Evolutionary conservation across 257 asterid genomes (phyloP).

Genomic region (Paraleonurus japonicus): DNA sequence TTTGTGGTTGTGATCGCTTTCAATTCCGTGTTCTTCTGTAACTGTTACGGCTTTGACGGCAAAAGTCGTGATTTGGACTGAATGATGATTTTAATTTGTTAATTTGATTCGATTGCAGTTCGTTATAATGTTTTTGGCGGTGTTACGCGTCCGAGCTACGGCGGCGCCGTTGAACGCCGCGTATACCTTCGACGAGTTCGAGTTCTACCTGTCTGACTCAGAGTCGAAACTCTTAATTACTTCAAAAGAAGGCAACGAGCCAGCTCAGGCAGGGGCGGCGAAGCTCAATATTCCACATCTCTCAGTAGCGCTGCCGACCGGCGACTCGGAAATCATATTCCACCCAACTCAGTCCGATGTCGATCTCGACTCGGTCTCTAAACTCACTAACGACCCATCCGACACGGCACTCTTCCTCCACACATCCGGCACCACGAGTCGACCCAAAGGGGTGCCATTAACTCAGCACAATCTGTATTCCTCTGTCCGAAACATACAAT

Average conservation of each 20-base stretch:
- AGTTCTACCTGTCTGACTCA: constrained; percentile 83
- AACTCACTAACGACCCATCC: constrained; percentile 62
- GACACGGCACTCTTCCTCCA: constrained; percentile 91
- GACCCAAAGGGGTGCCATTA: constrained; percentile 95
- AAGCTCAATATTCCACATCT: constrained; percentile 73
- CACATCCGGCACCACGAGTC: constrained; percentile 99
- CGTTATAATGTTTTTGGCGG: constrained; percentile 78
- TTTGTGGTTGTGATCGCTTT: background rate
- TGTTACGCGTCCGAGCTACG: constrained; percentile 79
- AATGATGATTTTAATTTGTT: background rate
- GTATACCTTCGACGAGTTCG: constrained; percentile 95
- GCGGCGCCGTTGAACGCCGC: constrained; percentile 97
- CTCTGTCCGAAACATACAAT: constrained; percentile 65
- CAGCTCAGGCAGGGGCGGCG: constrained; percentile 86
- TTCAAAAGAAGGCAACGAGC: constrained; percentile 76
- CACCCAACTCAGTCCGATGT: constrained; percentile 42
- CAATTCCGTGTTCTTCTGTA: constrained; percentile 7
- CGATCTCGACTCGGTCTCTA: constrained; percentile 34
- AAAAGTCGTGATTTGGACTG: background rate
- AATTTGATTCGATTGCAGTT: constrained; percentile 52
- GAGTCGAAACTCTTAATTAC: constrained; percentile 75
- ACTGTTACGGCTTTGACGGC: background rate
- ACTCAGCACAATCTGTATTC: constrained; percentile 78
- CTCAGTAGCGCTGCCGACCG: constrained; percentile 48
- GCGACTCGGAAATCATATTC: constrained; percentile 44